Evolutionary conservation across 2,329 filamentous ascomycete species (phyloP).

Genomic region (Geoglossum cookeanum): DNA sequence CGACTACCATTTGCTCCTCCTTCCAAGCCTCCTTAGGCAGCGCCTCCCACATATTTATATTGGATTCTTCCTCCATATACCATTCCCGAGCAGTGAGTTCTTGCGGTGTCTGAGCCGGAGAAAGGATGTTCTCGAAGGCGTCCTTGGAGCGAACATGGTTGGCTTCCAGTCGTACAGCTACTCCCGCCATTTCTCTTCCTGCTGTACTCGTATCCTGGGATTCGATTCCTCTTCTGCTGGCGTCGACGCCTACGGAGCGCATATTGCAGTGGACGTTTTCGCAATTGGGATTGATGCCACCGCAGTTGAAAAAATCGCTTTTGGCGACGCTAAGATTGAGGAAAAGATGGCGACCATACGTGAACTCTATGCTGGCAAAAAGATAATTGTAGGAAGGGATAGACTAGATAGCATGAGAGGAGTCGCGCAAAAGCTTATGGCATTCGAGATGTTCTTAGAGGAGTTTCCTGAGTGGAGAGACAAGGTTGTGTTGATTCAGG

Average conservation of each 20-base stretch:
- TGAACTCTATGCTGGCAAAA: slow-evolving; percentile 68
- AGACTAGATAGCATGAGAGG: slow-evolving; percentile 84
- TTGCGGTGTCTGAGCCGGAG: slow-evolving; percentile 71
- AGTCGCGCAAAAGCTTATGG: slow-evolving; percentile 88
- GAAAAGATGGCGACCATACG: slow-evolving; percentile 54
- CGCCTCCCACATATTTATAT: slow-evolving; percentile 78
- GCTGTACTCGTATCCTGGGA: slow-evolving; percentile 78
- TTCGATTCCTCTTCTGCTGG: slow-evolving; percentile 72
- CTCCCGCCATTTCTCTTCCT: slow-evolving; percentile 83
- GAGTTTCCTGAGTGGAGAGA: slow-evolving; percentile 82
- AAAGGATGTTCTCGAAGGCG: slow-evolving; percentile 78
- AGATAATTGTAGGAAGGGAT: slow-evolving; percentile 87
- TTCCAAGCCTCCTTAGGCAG: slow-evolving; percentile 77
- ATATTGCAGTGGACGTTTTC: slow-evolving; percentile 82
- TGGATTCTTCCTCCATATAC: slow-evolving; percentile 83
- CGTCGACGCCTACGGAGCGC: slow-evolving; percentile 73
- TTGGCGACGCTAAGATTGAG: slow-evolving; percentile 47
- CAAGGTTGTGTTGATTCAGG: slow-evolving; percentile 83
- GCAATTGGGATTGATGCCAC: slow-evolving; percentile 87
- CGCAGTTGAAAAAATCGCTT: slow-evolving; percentile 57
- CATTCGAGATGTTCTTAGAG: slow-evolving; percentile 82
- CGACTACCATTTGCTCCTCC: slow-evolving; percentile 80
- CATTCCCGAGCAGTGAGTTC: slow-evolving; percentile 93
- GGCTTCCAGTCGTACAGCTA: slow-evolving; percentile 95
- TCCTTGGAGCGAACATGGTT: slow-evolving; percentile 79